phyloP scores from a whole-genome alignment of 441 rosid genomes.

The Pelargonium citronellum region DNA sequence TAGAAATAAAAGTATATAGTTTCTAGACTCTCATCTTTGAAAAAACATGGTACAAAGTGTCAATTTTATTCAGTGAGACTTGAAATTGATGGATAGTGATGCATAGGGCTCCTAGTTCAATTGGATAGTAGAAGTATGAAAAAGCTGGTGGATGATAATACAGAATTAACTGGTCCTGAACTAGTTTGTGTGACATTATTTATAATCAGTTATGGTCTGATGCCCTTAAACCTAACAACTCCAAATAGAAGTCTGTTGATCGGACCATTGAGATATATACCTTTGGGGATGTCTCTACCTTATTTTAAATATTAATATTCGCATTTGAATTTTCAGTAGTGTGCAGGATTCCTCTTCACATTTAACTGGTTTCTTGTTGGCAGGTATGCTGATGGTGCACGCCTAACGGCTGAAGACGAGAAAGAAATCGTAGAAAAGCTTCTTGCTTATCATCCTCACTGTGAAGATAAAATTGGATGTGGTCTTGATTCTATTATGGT shows the following conservation, averaged over 20 bases:
- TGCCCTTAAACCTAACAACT: neutral
- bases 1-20: neutral
- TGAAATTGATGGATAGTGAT: neutral
- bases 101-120: neutral
- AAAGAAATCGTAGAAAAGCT: constrained; percentile 52
- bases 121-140: constrained; percentile 3
- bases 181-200: neutral
- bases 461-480: constrained; percentile 74
- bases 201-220: neutral
- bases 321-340: neutral
- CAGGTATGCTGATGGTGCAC: constrained; percentile 67
- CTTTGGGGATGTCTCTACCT: neutral
- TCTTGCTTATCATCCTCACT: constrained; percentile 67
- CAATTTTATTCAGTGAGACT: neutral
- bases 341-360: neutral
- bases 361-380: constrained; percentile 11
- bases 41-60: neutral
- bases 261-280: neutral
- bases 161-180: neutral
- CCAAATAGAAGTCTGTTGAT: neutral
- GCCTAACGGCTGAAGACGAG: constrained; percentile 55
- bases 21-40: neutral
- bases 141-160: neutral
- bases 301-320: no score
- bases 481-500: constrained; percentile 75